Evolutionary conservation across 805 yeast genomes (phyloP), one percentile per base, ranked within the genome.

Genomic region (Starmerella stigmatis): DNA sequence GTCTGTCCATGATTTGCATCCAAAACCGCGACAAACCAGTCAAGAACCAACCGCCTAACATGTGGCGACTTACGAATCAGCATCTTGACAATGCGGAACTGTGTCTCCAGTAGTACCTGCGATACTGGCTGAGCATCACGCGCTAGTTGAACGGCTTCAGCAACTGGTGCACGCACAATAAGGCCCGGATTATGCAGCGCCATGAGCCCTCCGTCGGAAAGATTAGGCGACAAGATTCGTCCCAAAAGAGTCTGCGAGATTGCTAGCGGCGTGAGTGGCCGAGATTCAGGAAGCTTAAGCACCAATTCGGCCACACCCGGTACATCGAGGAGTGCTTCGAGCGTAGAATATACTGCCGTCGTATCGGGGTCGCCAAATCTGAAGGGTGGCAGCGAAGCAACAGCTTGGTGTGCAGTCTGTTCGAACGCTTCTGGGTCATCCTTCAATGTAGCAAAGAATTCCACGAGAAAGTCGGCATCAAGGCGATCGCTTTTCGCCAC

Each of bases 1-100:
- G 85, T 74, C 64, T 97, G 77, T 53, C 85, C 72, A 62, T 86
- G 96, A 60, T 88, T 86, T 41, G 74, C 71, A 56, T 89, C 84
- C n/a, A 85, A 73, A 32, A 86, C 70, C 22, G 71, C 72, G 1
- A 83, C 81, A 62, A 88, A 77, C 70, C 79, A 86, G 39, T 70
- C 64, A 54, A 92, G 64, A 41, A 88, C 58, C 32, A 67, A 78
- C 29, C 67, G 66, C 50, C 97, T 73, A 0, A 94, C 73, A 11
- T 67, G 65, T 0, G 73, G 65, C 5, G 86, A 77, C 0, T 86
- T 84, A 50, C 97, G 71, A 12, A 92, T 74, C 36, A 92, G 71
- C 56, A 74, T 78, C 59, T 88, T 82, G 43, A 79, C 64, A 31
- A 92, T 75, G 51, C 67, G 71, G 57, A 84, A 33, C 33, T 43